phyloP scores from a whole-genome alignment of 257 asterid species.

The Primulina tabacum region DNA sequence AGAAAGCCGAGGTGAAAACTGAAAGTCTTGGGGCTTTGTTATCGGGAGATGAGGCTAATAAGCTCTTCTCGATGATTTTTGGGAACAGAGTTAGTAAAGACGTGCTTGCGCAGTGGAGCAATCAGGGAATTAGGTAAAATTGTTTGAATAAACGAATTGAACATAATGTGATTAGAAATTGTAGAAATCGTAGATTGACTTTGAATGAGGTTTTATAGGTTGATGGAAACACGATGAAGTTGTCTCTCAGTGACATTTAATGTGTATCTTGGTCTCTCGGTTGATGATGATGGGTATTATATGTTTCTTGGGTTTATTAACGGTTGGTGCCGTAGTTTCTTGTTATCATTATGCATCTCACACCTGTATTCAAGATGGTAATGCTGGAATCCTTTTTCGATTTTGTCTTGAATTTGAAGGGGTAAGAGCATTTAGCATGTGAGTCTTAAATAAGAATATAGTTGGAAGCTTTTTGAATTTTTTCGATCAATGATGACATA shows the following conservation, averaged over 20 bases:
- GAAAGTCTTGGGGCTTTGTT: slow-evolving; percentile 40
- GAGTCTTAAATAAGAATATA: background rate
- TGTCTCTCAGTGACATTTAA: background rate
- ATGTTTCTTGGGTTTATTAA: slow-evolving; percentile 5
- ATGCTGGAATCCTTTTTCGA: background rate
- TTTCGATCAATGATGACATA: background rate
- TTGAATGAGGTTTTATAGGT: background rate
- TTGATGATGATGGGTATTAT: background rate
- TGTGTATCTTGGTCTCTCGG: background rate
- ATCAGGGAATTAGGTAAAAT: slow-evolving; percentile 89
- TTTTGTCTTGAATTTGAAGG: slow-evolving; percentile 5
- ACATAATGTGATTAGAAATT: slow-evolving; percentile 6
- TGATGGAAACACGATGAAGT: background rate
- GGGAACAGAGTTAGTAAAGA: slow-evolving; percentile 61
- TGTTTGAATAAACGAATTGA: slow-evolving; percentile 9
- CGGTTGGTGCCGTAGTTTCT: background rate
- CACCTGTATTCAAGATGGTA: background rate
- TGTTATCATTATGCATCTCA: background rate
- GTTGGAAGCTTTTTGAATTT: slow-evolving; percentile 1
- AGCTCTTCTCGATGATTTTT: slow-evolving; percentile 72
- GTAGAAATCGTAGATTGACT: slow-evolving; percentile 1
- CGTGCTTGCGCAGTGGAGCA: slow-evolving; percentile 93
- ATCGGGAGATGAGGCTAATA: slow-evolving; percentile 53
- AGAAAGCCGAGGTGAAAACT: slow-evolving; percentile 26
- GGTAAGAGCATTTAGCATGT: slow-evolving; percentile 7